Evolutionary conservation across 225 moss, liverwort and hornwort species (phyloP).

Genomic region (Rhytidiadelphus loreus): DNA sequence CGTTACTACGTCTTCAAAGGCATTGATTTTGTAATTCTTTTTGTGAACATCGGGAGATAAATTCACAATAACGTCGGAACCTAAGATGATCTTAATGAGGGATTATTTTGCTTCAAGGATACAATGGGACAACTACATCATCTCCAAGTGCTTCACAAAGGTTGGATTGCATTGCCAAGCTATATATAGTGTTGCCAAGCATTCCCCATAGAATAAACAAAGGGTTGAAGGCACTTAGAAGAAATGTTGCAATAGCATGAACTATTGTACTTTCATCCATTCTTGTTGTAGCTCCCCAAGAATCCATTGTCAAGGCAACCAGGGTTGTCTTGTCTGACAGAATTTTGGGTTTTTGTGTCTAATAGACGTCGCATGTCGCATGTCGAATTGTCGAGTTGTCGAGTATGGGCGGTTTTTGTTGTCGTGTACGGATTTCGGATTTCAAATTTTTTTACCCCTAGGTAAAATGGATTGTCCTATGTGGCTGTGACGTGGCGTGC

Average conservation of each 20-base stretch:
- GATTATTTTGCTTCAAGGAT: neutral
- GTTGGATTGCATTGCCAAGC: neutral
- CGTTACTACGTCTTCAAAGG: too few species aligned
- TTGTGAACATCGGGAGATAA: neutral
- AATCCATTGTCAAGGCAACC: neutral
- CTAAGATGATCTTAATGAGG: neutral
- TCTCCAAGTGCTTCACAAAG: neutral
- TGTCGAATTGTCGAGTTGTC: too few species aligned
- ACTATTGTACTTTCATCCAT: fast-evolving
- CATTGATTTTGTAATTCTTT: neutral
- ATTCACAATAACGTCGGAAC: neutral
- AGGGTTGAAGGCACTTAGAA: fast-evolving
- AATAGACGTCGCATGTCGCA: too few species aligned
- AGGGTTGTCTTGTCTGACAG: too few species aligned
- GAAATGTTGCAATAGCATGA: fast-evolving
- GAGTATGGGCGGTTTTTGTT: too few species aligned
- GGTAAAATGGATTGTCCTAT: too few species aligned
- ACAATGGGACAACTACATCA: neutral
- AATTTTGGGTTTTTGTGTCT: too few species aligned
- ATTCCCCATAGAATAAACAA: fast-evolving
- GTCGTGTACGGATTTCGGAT: too few species aligned
- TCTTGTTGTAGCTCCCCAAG: fast-evolving
- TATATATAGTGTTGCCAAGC: fast-evolving
- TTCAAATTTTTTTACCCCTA: too few species aligned
- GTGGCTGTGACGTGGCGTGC: too few species aligned